Conservation (phyloP, 129 eudicot genomes). For the Heracleum sosnowskyi region DNA sequence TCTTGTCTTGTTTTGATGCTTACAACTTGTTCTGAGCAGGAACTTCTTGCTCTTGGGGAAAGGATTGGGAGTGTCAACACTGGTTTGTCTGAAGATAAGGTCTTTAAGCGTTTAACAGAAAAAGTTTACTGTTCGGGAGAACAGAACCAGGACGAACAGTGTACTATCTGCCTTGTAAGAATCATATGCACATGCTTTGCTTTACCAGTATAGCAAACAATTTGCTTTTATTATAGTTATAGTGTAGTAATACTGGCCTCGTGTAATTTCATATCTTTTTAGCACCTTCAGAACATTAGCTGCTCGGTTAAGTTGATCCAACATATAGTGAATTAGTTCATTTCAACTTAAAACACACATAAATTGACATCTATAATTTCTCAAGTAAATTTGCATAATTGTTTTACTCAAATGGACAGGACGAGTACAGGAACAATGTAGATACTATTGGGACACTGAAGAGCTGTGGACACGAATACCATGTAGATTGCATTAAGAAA, state of each 20-base stretch:
- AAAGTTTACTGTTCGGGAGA: slow-evolving; percentile 13
- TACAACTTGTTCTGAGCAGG: slow-evolving; percentile 22
- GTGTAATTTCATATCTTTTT: neutral
- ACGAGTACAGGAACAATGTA: slow-evolving; percentile 32
- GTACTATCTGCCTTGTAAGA: slow-evolving; percentile 57
- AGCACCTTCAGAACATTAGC: neutral
- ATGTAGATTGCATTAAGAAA: slow-evolving; percentile 44
- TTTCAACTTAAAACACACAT: neutral
- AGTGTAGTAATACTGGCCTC: neutral
- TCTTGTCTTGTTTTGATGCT: neutral
- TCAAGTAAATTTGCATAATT: neutral
- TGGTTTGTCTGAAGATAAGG: slow-evolving; percentile 41
- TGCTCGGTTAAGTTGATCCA: neutral
- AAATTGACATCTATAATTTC: neutral
- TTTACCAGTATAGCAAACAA: neutral
- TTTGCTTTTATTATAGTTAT: neutral
- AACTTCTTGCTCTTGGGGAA: slow-evolving; percentile 47
- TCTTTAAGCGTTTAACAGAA: slow-evolving; percentile 33
- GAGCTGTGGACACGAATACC: slow-evolving; percentile 54
- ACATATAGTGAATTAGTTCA: neutral
- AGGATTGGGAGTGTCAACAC: slow-evolving; percentile 48
- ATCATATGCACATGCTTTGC: neutral
- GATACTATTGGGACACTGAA: slow-evolving; percentile 36
- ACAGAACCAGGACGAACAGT: slow-evolving; percentile 27
- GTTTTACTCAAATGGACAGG: slow-evolving; percentile 28